Conservation (phyloP, 306 rosid species). For the Prunus kanzakura region DNA sequence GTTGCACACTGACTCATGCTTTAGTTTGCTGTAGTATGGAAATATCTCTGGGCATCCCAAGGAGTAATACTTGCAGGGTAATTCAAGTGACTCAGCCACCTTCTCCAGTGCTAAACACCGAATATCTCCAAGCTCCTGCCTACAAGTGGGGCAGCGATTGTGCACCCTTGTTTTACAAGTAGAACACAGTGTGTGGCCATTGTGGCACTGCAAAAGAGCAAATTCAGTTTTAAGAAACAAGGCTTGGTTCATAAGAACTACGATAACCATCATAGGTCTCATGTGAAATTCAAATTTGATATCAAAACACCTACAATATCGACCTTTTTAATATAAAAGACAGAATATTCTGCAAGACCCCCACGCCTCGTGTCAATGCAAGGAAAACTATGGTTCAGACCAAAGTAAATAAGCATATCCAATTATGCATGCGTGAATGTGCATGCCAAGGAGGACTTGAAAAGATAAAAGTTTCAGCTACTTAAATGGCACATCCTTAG, state of each 20-base stretch:
- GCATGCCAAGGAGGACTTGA: background rate
- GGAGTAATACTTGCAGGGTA: constrained; percentile 86
- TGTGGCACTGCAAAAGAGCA: constrained; percentile 79
- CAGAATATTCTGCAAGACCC: background rate
- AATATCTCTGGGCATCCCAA: constrained; percentile 97
- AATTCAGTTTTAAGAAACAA: constrained; percentile 10
- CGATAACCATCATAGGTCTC: background rate
- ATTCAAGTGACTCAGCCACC: constrained; percentile 98
- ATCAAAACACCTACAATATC: background rate
- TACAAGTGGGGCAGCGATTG: constrained; percentile 97
- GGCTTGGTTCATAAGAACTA: background rate
- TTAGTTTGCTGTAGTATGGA: constrained; percentile 97
- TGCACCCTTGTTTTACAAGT: constrained; percentile 97
- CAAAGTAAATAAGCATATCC: background rate
- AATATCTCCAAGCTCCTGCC: constrained; percentile 99
- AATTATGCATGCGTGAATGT: background rate
- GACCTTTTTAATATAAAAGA: background rate
- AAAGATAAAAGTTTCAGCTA: background rate
- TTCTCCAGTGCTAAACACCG: constrained; percentile 96
- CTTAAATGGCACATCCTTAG: background rate
- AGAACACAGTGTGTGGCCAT: constrained; percentile 95
- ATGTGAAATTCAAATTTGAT: background rate
- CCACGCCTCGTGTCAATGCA: background rate
- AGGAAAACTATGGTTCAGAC: background rate
- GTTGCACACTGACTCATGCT: constrained; percentile 89